Evolutionary conservation across 1,139 yeast species (phyloP), one percentile per base, ranked within the genome.

Genomic region (Petasospora rhodanensis): DNA sequence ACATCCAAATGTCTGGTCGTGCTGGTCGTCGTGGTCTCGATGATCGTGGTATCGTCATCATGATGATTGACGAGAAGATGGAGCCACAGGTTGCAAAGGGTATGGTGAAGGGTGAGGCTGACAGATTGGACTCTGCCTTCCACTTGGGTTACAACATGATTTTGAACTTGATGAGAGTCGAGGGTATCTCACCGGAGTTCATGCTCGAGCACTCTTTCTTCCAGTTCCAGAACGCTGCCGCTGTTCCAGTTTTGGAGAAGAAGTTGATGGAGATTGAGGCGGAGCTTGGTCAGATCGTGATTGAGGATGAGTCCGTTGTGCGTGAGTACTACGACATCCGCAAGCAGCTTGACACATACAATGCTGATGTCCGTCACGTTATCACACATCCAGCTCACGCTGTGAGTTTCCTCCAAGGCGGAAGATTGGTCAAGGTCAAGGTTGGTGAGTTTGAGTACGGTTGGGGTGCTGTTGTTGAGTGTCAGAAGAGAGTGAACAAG

Each of bases 11-110:
- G 99, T 85, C 96, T 26, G 99, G 99, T 44, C 80, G 99, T 64
- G 99, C 99, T 13, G 99, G 99, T 52, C 89, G 99, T 70, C 84
- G 99, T 72, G 98, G 99, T 52, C 73, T 93, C 46, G 99, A 93
- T 70, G 96, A 91, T 56, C 80, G 97, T 56, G 99, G 99, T 64
- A 89, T 91, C 58, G 98, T 93, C 35, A 91, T 93, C 51, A 83
- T 93, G 84, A 93, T 93, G 98, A 87, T 91, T 59, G 97, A 91
- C 58, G 97, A 91, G 57, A 91, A 89, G 55, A 93, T 93, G 98
- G 98, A 93, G 59, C 98, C 98, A 5, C 94, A 87, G 51, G 95
- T 91, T 24, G 98, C 98, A 14, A 93, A 93, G 58, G 96, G 97
- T 4, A 93, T 93, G 98, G 97, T 93, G 14, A 89, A 89, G 56